Conservation (phyloP, 2,329 filamentous ascomycete species). For the Colletotrichum liaoningense region DNA sequence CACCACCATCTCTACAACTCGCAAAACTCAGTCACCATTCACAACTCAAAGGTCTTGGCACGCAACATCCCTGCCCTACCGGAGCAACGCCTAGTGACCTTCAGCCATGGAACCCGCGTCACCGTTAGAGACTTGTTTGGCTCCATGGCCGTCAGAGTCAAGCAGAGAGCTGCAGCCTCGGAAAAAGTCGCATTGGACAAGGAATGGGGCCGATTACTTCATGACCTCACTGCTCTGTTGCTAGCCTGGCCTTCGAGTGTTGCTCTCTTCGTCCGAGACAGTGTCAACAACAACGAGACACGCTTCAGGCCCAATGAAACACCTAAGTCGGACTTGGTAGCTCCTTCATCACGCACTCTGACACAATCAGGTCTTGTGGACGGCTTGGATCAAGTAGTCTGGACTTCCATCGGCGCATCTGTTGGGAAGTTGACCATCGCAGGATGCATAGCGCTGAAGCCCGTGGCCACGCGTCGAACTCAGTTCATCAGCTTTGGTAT, state of each 20-base stretch:
- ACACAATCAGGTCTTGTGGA: slow-evolving; percentile 73
- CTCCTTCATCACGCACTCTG: slow-evolving; percentile 59
- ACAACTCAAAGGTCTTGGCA: slow-evolving; percentile 74
- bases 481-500: slow-evolving; percentile 89
- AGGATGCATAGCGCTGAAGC: slow-evolving; percentile 78
- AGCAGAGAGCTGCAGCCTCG: slow-evolving; percentile 73
- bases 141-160: slow-evolving; percentile 89
- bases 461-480: slow-evolving; percentile 75
- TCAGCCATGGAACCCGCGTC: slow-evolving; percentile 79
- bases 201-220: slow-evolving; percentile 74
- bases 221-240: slow-evolving; percentile 71
- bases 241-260: slow-evolving; percentile 73
- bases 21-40: slow-evolving; percentile 75
- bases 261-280: slow-evolving; percentile 69
- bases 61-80: slow-evolving; percentile 71
- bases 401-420: slow-evolving; percentile 78
- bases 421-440: slow-evolving; percentile 70
- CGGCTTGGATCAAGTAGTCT: slow-evolving; percentile 63
- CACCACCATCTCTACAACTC: slow-evolving; percentile 70
- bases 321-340: background rate
- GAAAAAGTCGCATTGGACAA: slow-evolving; percentile 65
- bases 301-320: slow-evolving; percentile 45
- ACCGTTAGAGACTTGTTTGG: slow-evolving; percentile 86
- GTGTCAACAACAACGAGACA: slow-evolving; percentile 48
- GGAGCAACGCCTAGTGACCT: slow-evolving; percentile 66